phyloP scores from a whole-genome alignment of 306 rosid genomes.

The Lithocarpus polystachyus region DNA sequence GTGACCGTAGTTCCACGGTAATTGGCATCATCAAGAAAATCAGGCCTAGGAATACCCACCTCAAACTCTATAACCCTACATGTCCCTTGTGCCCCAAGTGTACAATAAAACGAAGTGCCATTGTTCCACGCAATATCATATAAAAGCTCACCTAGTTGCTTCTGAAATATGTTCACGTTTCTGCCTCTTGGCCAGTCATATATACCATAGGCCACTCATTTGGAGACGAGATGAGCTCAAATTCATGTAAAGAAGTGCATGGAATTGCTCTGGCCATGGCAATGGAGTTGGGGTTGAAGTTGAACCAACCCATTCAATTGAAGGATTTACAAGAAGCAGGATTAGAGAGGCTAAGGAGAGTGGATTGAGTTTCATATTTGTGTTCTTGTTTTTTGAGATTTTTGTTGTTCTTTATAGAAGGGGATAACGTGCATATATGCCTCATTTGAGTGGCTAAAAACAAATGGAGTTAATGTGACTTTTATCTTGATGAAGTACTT shows the following conservation, averaged over 20 bases:
- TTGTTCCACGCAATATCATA: slow-evolving; percentile 58
- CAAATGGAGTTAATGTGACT: background rate
- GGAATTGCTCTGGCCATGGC: slow-evolving; percentile 58
- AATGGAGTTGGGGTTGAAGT: slow-evolving; percentile 26
- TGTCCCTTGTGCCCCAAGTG: slow-evolving; percentile 1
- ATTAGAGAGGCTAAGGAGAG: background rate
- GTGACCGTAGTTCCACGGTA: slow-evolving; percentile 43
- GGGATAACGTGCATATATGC: background rate
- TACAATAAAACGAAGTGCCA: slow-evolving; percentile 51
- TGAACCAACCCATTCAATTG: background rate
- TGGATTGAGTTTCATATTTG: background rate
- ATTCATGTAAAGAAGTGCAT: slow-evolving; percentile 47
- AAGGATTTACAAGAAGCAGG: background rate
- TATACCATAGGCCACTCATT: slow-evolving; percentile 49
- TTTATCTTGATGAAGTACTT: background rate
- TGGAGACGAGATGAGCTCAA: slow-evolving; percentile 24
- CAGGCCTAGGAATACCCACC: slow-evolving; percentile 49
- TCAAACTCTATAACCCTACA: slow-evolving; percentile 27
- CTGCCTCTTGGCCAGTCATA: slow-evolving; percentile 52
- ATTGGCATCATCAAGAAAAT: slow-evolving; percentile 43
- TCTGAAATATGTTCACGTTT: slow-evolving; percentile 43
- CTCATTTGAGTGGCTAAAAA: background rate
- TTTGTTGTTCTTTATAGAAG: background rate
- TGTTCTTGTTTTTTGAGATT: too few species aligned
- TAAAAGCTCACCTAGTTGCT: slow-evolving; percentile 23